Evolutionary conservation across 75 land plant genomes (phyloP).

Genomic region (Gnetum montanum): DNA sequence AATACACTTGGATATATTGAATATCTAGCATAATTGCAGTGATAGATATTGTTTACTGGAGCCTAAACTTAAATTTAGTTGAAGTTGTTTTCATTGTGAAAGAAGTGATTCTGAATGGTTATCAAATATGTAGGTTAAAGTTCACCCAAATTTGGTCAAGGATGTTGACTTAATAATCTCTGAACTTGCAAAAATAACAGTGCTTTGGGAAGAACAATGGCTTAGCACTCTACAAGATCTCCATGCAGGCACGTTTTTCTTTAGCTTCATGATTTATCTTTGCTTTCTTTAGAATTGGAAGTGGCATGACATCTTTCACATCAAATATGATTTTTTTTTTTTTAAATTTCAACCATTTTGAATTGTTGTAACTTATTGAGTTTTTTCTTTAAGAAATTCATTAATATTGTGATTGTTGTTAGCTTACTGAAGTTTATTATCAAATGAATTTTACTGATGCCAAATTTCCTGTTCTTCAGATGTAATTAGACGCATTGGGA

Average conservation of each 20-base stretch:
- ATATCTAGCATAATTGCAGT: too few species aligned
- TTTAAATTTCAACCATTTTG: not conserved
- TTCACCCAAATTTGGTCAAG: constrained; percentile 81
- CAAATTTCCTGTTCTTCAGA: constrained; percentile 31
- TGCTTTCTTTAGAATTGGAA: too few species aligned
- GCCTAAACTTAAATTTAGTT: too few species aligned
- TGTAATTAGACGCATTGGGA: constrained; percentile 81
- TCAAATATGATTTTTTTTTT: not conserved
- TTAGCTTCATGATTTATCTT: not conserved
- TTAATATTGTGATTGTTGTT: too few species aligned
- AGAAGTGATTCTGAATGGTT: too few species aligned
- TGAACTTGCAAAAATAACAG: constrained; percentile 82
- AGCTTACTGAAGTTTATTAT: too few species aligned
- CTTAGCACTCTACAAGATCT: constrained; percentile 98
- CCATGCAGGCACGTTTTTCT: constrained; percentile 63
- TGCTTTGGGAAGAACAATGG: constrained; percentile 99
- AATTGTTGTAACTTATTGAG: not conserved
- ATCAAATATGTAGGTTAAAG: constrained; percentile 57
- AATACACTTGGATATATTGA: too few species aligned
- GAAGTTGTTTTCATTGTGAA: too few species aligned
- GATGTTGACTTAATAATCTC: constrained; percentile 83
- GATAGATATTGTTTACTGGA: too few species aligned
- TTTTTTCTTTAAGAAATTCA: not conserved
- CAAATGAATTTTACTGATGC: not conserved
- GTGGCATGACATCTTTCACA: too few species aligned